A percentile compares a stretch with the other conserved stretches of the same genome.
Evolutionary conservation across 2,329 filamentous ascomycete species (phyloP).

Genomic region (Fusarium guadeloupense): DNA sequence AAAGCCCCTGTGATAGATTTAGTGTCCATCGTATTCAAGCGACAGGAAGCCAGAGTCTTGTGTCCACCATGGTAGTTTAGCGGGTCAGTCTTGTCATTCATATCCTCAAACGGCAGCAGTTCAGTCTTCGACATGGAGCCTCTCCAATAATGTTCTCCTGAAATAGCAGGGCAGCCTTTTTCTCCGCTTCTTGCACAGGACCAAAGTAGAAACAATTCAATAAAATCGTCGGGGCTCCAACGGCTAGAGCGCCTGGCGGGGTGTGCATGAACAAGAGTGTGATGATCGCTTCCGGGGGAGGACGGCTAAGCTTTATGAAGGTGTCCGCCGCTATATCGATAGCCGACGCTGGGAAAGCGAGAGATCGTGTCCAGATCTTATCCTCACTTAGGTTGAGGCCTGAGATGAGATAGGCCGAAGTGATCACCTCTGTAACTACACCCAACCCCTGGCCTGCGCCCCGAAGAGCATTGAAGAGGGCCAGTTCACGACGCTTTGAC

Average conservation of each 20-base stretch:
- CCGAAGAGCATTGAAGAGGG: conserved; percentile 45
- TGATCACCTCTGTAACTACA: conserved; percentile 44
- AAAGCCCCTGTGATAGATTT: too few species aligned
- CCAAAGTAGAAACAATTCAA: conserved; percentile 41
- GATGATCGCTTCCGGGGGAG: conserved; percentile 23
- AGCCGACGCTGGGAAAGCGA: conserved; percentile 42
- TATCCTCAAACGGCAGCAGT: too few species aligned
- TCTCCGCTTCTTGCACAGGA: conserved; percentile 37
- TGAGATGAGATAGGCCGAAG: conserved; percentile 38
- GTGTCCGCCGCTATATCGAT: conserved; percentile 34
- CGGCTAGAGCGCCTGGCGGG: conserved; percentile 43
- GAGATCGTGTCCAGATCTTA: conserved; percentile 46
- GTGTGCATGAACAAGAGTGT: conserved; percentile 42
- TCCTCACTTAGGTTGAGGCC: conserved; percentile 41
- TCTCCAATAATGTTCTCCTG: conserved; percentile 19
- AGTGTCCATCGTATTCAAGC: too few species aligned
- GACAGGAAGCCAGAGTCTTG: too few species aligned
- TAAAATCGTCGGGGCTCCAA: conserved; percentile 45
- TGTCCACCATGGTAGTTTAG: too few species aligned
- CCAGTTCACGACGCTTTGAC: conserved; percentile 32
- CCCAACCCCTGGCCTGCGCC: conserved; percentile 50
- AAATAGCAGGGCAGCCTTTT: conserved; percentile 27
- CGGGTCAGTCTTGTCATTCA: too few species aligned
- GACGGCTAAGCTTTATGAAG: conserved; percentile 35
- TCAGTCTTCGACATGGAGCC: conserved; percentile 39